phyloP scores from a whole-genome alignment of 179 eudicot genomes.

The Actinidia chinensis region DNA sequence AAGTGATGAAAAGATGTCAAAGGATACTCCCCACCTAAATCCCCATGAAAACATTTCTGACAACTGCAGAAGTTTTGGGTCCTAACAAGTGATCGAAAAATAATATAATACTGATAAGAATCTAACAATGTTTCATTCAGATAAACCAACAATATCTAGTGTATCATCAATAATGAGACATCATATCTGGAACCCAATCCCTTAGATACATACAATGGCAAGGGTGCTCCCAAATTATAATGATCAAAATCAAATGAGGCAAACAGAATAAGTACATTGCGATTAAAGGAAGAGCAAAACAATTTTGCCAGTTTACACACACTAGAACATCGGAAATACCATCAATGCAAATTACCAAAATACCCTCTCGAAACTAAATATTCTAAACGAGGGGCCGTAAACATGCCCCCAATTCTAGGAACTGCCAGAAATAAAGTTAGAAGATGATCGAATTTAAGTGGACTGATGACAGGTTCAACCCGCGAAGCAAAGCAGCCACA shows the following conservation, averaged over 20 bases:
- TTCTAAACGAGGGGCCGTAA: not conserved
- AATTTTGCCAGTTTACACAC: not conserved
- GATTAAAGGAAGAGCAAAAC: constrained; percentile 4
- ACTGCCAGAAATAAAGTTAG: not conserved
- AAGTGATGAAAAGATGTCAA: too few relatives aligned
- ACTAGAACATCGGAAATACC: not conserved
- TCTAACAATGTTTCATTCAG: too few relatives aligned
- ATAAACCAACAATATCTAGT: too few relatives aligned
- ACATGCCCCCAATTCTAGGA: not conserved
- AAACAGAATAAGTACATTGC: not conserved
- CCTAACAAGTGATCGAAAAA: too few relatives aligned
- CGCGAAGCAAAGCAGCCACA: too few relatives aligned
- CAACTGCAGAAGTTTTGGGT: too few relatives aligned
- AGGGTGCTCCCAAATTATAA: constrained; percentile 1
- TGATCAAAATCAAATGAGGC: constrained; percentile 12
- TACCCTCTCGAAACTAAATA: not conserved
- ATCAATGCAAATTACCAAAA: not conserved
- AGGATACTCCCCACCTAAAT: too few relatives aligned
- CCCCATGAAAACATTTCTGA: too few relatives aligned
- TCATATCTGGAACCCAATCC: constrained; percentile 2
- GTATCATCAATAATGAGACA: not conserved
- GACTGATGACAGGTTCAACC: too few relatives aligned
- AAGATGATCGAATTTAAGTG: too few relatives aligned
- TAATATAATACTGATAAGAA: not conserved
- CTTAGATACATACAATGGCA: not conserved